Evolutionary conservation across 768 basidiomycete genomes (phyloP).

Genomic region (Mycena belliarum): DNA sequence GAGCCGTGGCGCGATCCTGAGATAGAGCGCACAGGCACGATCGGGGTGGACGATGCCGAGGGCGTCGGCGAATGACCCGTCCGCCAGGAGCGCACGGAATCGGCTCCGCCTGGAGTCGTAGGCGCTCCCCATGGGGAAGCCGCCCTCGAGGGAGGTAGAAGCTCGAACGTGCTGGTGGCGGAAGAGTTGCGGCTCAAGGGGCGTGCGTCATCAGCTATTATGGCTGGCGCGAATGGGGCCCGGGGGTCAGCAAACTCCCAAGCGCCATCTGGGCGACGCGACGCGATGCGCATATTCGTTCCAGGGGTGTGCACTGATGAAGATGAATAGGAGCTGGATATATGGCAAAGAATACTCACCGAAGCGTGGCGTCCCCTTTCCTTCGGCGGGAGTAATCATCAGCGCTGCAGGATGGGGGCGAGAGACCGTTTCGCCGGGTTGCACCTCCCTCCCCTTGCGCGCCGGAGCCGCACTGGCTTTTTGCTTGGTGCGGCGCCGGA

Average conservation of each 20-base stretch:
- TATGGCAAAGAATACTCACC: slow-evolving; percentile 30
- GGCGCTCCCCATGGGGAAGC: slow-evolving; percentile 16
- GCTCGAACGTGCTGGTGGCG: neutral
- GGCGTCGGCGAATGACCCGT: slow-evolving; percentile 9
- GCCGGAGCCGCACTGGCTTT: neutral
- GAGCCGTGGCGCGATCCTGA: slow-evolving; percentile 8
- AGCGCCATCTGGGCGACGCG: slow-evolving; percentile 52
- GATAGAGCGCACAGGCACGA: slow-evolving; percentile 2
- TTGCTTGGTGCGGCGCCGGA: slow-evolving; percentile 31
- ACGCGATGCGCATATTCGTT: slow-evolving; percentile 58
- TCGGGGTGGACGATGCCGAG: slow-evolving; percentile 1
- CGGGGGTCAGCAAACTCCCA: slow-evolving; percentile 54
- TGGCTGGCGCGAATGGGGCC: slow-evolving; percentile 39
- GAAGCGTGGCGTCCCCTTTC: slow-evolving; percentile 37
- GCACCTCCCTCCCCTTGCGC: slow-evolving; percentile 13
- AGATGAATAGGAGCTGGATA: neutral
- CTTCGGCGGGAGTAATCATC: slow-evolving; percentile 39
- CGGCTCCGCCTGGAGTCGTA: slow-evolving; percentile 8
- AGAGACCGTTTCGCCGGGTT: slow-evolving; percentile 27
- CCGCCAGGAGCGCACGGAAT: slow-evolving; percentile 2
- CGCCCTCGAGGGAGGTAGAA: slow-evolving; percentile 10
- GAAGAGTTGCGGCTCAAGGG: slow-evolving; percentile 10
- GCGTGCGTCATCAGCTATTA: slow-evolving; percentile 12
- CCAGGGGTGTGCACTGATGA: slow-evolving; percentile 52
- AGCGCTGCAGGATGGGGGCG: slow-evolving; percentile 38